These are phyloP conservation scores for Isatis tinctoria DNA, from an alignment of 345 rosid genomes.

Conservation along the genomic window DNA sequence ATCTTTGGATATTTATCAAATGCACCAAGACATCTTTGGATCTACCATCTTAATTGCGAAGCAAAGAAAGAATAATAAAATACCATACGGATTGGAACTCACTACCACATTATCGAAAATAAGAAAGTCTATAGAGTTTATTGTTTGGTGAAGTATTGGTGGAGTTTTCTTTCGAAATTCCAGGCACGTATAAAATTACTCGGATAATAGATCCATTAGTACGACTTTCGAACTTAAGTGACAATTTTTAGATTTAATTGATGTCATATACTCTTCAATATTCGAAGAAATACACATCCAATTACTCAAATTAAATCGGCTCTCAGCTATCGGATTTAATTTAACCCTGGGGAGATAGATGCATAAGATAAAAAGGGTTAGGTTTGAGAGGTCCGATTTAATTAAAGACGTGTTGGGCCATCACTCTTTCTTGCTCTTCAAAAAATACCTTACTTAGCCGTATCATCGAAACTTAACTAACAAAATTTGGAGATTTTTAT, in stretches of 20 bases:
- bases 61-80: not conserved
- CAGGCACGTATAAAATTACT: not conserved
- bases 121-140: not conserved
- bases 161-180: not conserved
- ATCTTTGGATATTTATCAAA: slow-evolving; percentile 1
- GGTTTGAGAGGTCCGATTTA: slow-evolving; percentile 22
- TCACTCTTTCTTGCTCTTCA: slow-evolving; percentile 30
- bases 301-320: not conserved
- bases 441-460: slow-evolving; percentile 33
- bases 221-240: not conserved
- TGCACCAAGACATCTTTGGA: slow-evolving; percentile 8
- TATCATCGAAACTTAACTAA: slow-evolving; percentile 30
- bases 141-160: not conserved
- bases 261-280: not conserved
- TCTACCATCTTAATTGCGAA: not conserved
- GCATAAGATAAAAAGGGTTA: slow-evolving; percentile 5
- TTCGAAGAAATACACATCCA: not conserved
- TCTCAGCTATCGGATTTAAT: not conserved
- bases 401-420: slow-evolving; percentile 30
- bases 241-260: not conserved
- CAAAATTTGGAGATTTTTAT: not conserved
- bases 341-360: not conserved
- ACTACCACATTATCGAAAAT: not conserved
- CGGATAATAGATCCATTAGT: not conserved
- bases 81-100: slow-evolving; percentile 7